Evolutionary conservation across 208 protist genomes (phyloP), one percentile per base, ranked within the genome.

Genomic region (Crithidia sp.): DNA sequence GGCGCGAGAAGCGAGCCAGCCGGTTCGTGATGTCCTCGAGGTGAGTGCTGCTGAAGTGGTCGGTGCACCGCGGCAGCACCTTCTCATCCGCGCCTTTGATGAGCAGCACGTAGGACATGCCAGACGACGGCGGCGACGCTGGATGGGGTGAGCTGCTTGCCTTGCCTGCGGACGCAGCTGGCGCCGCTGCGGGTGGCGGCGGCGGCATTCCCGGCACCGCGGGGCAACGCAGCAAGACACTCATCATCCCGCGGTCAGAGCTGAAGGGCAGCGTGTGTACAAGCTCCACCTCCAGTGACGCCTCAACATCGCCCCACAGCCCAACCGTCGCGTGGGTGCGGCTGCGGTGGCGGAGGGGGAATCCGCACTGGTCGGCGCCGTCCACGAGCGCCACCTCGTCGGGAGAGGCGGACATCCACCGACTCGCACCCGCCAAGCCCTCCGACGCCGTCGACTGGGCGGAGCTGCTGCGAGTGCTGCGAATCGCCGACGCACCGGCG

Each of bases 341-440:
- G 45, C 78, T 90, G 65, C 87, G 69, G 60, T 80, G 61, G 37
- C 67, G 66, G 47, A 96, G 67, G 13, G 74, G 71, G 13, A 97
- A 74, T 50, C 95, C 91, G 39, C 91, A 81, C 50, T 77, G 66
- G n/a, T 71, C 68, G 3, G 95, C 89, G 40, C 90, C 95, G 19
- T 88, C 87, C 8, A 98, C 89, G 10, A 98, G 80, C 2, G 95
- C 94, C 43, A 94, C 87, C 83, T 98, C 97, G 60, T 98, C 97
- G 3, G 95, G 96, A 17, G 95, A 98, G 37, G 88, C 77, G 7
- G 92, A 91, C 66, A 95, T 82, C 84, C 95, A 98, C 41, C 57
- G 69, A 16, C 65, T 74, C 10, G 56, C 19, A 44, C 28, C 17
- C 19, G 65, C 4, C 14, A 36, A 12, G 12, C 53, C 19, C 12